Evolutionary conservation across 805 yeast species (phyloP), one percentile per base, ranked within the genome.

Genomic region (Saccharomycopsis fodiens): DNA sequence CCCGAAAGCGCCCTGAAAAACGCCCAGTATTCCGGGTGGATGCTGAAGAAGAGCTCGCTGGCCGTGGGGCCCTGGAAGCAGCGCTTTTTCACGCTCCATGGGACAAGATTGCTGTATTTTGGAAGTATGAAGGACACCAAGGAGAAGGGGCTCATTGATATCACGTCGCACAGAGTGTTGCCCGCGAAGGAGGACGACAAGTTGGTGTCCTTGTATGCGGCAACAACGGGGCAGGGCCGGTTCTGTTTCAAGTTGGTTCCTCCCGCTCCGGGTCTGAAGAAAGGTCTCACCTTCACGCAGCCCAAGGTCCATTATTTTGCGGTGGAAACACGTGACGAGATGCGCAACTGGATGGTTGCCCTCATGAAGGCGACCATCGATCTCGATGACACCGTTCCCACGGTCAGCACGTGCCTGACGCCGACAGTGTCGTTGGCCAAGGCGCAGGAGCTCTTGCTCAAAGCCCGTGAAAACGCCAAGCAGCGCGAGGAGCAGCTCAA

Each of bases 301-400:
- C 98, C 96, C 23, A 86, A 88, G 54, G 85, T 88, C 5, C 98
- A 93, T 58, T 93, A 83, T 62, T 93, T 93, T 72, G 97, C 97
- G 0, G 96, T 91, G 37, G 97, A 93, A 41, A 74, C 86, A 0
- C 76, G 73, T 47, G 95, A 87, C 41, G 97, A 91, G 52, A 84
- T 91, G 96, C 73, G 96, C 59, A 75, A 74, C 2, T 93, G 99
- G 99, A 79, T 89, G 79, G 84, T 88, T 44, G 95, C 96, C 0
- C 69, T 93, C 50, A 85, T 89, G 78, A 87, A 89, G 50, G 95
- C 97, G 0, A 93, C 97, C 0, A 94, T 93, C 56, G 99, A 93
- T 59, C 72, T 94, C 46, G 98, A 93, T 64, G 97, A 93, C 47
- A 64, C 85, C 1, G 86, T 85, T 12, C 97, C 98, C 1, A 93